phyloP scores from a whole-genome alignment of 805 yeast genomes.

The Saccharomycopsis amapae region DNA sequence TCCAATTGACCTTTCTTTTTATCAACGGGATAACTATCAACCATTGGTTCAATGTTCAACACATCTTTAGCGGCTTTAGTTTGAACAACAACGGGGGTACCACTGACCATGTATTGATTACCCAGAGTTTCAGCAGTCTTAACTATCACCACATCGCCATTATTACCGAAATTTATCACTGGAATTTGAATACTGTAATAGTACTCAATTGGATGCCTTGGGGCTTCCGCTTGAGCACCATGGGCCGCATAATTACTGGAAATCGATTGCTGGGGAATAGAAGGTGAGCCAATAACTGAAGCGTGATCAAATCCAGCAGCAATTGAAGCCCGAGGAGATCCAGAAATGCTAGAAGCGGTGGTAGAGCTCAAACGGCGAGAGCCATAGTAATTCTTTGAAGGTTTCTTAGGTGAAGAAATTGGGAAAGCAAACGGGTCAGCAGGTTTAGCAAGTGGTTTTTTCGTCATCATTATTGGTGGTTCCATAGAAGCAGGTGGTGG shows the following conservation, averaged over 20 bases:
- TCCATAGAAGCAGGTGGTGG: no score
- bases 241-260: background rate
- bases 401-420: no score
- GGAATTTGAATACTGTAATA: slow-evolving; percentile 17
- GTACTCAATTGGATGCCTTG: slow-evolving; percentile 13
- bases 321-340: no score
- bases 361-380: no score
- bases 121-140: background rate
- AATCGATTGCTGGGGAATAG: no score
- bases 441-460: no score
- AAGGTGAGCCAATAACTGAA: background rate
- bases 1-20: slow-evolving; percentile 15
- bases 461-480: no score
- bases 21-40: slow-evolving; percentile 18
- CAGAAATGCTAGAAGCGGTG: no score
- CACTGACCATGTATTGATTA: background rate
- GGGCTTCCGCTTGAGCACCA: background rate
- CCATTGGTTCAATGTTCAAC: slow-evolving; percentile 6
- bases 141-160: slow-evolving; percentile 13
- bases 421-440: no score
- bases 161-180: slow-evolving; percentile 8
- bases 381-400: no score
- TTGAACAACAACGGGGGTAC: background rate
- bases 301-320: no score
- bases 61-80: slow-evolving; percentile 9